Conservation (phyloP, 305 asterid species). For the Striga hermonthica region DNA sequence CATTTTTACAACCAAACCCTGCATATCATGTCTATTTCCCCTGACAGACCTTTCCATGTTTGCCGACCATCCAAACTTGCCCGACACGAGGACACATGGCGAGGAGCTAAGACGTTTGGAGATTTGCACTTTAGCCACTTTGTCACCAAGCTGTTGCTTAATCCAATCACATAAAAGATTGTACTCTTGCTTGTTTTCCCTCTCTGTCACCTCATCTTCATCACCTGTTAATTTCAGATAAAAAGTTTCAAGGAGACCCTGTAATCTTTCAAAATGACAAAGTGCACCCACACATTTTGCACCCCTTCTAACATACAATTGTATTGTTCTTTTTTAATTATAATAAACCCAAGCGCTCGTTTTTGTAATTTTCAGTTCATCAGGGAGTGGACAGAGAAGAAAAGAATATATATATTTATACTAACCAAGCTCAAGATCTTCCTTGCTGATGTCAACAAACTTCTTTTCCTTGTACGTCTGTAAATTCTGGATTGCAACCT, state of each 20-base stretch:
- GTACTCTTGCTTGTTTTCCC: constrained; percentile 81
- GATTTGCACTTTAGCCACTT: constrained; percentile 95
- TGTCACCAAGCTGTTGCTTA: constrained; percentile 88
- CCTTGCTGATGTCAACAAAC: constrained; percentile 97
- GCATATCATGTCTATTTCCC: background rate
- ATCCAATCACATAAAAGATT: constrained; percentile 91
- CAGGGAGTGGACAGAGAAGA: background rate
- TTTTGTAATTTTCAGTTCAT: background rate
- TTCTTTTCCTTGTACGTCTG: constrained; percentile 96
- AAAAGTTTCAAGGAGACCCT: background rate
- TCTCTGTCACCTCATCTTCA: constrained; percentile 84
- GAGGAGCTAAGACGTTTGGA: constrained; percentile 92
- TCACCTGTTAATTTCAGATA: constrained; percentile 48
- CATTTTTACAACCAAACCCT: background rate
- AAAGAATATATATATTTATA: background rate
- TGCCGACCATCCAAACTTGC: constrained; percentile 99
- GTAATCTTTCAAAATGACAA: background rate
- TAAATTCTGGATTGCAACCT: constrained; percentile 89
- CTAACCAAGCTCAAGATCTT: constrained; percentile 95
- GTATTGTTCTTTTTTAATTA: background rate
- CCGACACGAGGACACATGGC: constrained; percentile 98
- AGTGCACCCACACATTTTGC: background rate
- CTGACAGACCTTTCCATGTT: constrained; percentile 73
- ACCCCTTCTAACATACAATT: background rate
- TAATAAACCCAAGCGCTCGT: background rate